Evolutionary conservation across 2,329 filamentous ascomycete genomes (phyloP).

Genomic region (Geoglossum cookeanum): DNA sequence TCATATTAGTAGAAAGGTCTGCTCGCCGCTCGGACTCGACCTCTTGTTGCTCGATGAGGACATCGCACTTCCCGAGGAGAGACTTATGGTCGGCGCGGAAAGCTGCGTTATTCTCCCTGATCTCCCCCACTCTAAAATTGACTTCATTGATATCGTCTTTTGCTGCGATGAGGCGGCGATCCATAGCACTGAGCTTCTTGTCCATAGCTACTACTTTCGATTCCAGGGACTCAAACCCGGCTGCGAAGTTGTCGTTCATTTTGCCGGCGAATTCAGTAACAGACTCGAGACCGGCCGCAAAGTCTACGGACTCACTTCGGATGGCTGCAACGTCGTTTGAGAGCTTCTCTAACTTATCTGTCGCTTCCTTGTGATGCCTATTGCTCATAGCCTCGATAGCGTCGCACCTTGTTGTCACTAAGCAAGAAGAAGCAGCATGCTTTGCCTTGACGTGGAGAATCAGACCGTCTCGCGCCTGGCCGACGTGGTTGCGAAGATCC

Average conservation of each 20-base stretch:
- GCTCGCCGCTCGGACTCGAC: background rate
- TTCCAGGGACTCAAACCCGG: background rate
- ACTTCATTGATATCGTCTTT: constrained; percentile 1
- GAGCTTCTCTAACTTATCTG: background rate
- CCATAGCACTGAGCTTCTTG: background rate
- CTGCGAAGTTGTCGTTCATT: background rate
- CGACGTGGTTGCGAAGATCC: background rate
- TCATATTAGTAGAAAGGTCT: background rate
- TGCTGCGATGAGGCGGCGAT: background rate
- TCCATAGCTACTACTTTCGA: background rate
- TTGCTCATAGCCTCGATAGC: background rate
- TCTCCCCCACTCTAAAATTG: background rate
- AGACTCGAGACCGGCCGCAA: background rate
- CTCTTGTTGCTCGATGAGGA: background rate
- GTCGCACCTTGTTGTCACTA: background rate
- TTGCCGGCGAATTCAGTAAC: background rate
- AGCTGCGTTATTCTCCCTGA: background rate
- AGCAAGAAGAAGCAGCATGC: background rate
- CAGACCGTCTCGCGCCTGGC: background rate
- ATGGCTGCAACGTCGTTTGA: background rate
- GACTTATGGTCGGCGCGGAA: background rate
- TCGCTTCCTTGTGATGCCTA: background rate
- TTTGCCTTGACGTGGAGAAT: background rate
- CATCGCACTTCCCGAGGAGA: background rate
- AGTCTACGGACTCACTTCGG: background rate